Conservation (phyloP, 2,329 filamentous ascomycete species). For the Alternaria sp. region DNA sequence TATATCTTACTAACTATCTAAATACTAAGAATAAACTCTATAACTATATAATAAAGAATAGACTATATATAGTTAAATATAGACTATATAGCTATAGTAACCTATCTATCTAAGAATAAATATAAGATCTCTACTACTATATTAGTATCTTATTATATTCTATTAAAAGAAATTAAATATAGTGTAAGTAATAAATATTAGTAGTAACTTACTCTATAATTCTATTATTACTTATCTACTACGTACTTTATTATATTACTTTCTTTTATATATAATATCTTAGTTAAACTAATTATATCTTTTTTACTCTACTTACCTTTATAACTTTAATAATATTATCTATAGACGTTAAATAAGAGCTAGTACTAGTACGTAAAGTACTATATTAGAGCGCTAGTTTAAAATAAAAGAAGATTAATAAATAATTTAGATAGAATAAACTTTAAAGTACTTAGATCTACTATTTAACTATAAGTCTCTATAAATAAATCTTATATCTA, state of each 20-base stretch:
- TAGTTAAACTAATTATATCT: background rate
- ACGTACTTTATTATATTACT: constrained; percentile 4
- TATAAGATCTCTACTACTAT: background rate
- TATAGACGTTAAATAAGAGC: constrained; percentile 1
- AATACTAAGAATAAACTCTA: background rate
- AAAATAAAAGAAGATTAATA: background rate
- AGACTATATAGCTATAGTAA: background rate
- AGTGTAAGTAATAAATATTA: background rate
- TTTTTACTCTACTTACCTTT: constrained; percentile 1
- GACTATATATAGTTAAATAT: background rate
- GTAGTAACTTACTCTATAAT: background rate
- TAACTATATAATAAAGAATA: background rate
- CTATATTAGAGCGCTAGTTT: background rate
- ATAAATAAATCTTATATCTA: background rate
- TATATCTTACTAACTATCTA: background rate
- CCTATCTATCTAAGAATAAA: background rate
- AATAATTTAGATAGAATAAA: background rate
- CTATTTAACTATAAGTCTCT: background rate
- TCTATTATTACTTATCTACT: background rate
- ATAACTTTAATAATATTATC: background rate
- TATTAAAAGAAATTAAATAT: background rate
- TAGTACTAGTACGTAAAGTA: background rate
- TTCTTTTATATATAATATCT: constrained; percentile 1
- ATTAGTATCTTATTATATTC: background rate
- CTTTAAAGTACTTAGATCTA: background rate